Percentiles rank a stretch among this genome's conserved stretches.
Conservation (phyloP, 176 grass and related monocot genomes). For the Juncus inflexus region DNA sequence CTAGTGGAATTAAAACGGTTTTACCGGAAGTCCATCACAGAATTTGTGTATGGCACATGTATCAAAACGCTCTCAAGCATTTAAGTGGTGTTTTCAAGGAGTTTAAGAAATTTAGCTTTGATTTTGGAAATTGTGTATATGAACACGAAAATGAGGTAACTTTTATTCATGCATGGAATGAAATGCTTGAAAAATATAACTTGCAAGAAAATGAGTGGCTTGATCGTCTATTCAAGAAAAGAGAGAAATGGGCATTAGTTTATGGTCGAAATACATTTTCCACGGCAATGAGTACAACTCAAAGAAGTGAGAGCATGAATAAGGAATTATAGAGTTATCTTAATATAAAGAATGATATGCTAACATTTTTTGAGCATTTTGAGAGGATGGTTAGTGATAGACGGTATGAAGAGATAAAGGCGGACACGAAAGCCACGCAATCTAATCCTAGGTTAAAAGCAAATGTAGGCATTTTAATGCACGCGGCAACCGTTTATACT, state of each 20-base stretch:
- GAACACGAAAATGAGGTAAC: conserved; percentile 2
- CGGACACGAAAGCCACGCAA: no score
- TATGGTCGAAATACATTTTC: background rate
- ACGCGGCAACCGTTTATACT: no score
- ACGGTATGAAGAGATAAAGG: background rate
- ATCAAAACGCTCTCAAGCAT: conserved; percentile 1
- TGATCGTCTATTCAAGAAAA: background rate
- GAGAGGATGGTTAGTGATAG: conserved; percentile 3
- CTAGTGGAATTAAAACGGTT: background rate
- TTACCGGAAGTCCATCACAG: background rate
- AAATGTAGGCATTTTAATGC: no score
- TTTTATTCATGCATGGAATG: background rate
- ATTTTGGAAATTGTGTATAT: conserved; percentile 1
- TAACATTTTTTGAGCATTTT: conserved; percentile 9
- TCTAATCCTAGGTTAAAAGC: no score
- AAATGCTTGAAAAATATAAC: no score
- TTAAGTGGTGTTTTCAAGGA: background rate
- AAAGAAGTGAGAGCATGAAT: conserved; percentile 10
- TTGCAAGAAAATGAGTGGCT: no score
- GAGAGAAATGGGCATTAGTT: background rate
- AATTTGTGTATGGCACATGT: background rate
- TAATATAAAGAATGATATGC: background rate
- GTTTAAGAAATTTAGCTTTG: background rate
- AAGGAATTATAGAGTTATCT: conserved; percentile 9
- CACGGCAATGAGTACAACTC: background rate